Evolutionary conservation across 176 grass and related monocot species (phyloP).

Genomic region (Leersia perrieri): DNA sequence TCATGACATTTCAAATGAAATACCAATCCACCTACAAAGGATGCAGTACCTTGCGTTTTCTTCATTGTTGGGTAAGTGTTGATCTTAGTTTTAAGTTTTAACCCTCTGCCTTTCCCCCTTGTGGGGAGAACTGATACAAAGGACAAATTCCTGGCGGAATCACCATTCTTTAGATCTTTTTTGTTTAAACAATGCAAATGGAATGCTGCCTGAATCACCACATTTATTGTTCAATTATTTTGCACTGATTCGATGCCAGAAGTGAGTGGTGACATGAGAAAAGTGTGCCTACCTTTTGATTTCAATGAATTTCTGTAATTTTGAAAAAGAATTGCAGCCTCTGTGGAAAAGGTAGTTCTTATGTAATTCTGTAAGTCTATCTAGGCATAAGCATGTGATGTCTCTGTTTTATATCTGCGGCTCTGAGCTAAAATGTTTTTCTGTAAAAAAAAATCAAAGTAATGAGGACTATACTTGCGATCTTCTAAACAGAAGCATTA

Average conservation of each 20-base stretch:
- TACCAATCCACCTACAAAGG: conserved; percentile 76
- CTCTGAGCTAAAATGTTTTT: background rate
- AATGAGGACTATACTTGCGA: conserved; percentile 3
- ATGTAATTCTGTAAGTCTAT: background rate
- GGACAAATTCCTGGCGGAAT: background rate
- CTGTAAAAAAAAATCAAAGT: background rate
- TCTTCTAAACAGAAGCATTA: background rate
- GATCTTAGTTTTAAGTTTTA: background rate
- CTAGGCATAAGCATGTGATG: background rate
- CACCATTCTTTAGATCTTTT: background rate
- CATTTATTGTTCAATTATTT: background rate
- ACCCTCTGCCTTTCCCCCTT: background rate
- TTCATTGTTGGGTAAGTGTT: conserved; percentile 75
- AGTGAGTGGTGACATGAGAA: background rate
- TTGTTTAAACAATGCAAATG: background rate
- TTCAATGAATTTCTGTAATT: background rate
- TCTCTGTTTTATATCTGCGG: background rate
- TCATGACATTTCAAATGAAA: conserved; percentile 97
- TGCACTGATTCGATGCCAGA: background rate
- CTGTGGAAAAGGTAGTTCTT: conserved; percentile 6
- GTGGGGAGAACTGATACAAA: background rate
- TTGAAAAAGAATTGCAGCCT: background rate
- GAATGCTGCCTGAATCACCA: background rate
- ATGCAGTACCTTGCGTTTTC: conserved; percentile 94
- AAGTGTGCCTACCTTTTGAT: background rate